Conservation (phyloP, 2,329 filamentous ascomycete species). For the Pseudopyrenochaeta lycopersici region DNA sequence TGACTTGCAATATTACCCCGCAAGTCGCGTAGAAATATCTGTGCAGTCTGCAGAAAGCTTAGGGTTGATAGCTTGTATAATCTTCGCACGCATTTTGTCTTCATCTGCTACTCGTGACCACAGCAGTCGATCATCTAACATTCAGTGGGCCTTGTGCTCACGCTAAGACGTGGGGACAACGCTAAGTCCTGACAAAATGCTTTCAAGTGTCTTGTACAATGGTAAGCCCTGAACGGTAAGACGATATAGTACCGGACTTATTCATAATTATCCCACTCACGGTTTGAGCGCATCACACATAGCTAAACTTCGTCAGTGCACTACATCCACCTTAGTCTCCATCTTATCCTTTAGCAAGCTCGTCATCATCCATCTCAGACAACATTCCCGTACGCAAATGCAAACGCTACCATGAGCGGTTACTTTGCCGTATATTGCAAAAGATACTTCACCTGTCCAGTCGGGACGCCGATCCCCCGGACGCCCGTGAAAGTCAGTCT, state of each 20-base stretch:
- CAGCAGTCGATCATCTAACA: neutral
- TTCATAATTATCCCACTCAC: too few relatives aligned
- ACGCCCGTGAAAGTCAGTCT: conserved; percentile 12
- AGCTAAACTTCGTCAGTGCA: too few relatives aligned
- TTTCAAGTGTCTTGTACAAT: too few relatives aligned
- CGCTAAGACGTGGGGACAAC: too few relatives aligned
- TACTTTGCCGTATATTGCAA: conserved; percentile 10
- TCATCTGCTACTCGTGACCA: neutral
- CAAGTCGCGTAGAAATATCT: neutral
- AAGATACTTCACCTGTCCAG: conserved; percentile 9
- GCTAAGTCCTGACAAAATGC: too few relatives aligned
- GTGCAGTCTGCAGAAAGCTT: neutral
- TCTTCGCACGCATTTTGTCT: neutral
- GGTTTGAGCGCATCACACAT: too few relatives aligned
- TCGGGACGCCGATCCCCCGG: conserved; percentile 12
- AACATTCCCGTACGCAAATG: conserved; percentile 1
- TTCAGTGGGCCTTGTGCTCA: too few relatives aligned
- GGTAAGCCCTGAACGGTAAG: too few relatives aligned
- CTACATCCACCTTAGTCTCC: too few relatives aligned
- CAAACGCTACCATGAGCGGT: conserved; percentile 14
- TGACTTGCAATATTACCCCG: neutral
- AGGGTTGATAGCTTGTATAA: neutral
- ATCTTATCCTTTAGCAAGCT: too few relatives aligned
- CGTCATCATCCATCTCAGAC: conserved; percentile 4
- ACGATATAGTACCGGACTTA: too few relatives aligned